Conservation (phyloP, 352 stramenopile species). For the Phytophthora capsici region DNA sequence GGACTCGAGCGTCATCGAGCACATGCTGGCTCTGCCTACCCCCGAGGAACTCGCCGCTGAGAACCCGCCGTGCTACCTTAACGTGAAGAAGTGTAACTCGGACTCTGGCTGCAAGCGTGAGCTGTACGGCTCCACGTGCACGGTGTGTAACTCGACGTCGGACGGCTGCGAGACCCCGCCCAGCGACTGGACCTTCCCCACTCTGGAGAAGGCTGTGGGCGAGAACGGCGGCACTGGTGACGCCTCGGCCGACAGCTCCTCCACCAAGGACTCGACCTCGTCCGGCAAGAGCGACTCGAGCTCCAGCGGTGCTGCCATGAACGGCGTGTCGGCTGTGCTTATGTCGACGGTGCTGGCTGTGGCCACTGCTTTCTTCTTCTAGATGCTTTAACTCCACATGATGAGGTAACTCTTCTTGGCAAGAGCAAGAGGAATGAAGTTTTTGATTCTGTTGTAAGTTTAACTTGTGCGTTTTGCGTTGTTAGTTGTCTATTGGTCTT, state of each 20-base stretch:
- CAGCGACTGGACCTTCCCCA: conserved; percentile 58
- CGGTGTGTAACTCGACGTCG: conserved; percentile 57
- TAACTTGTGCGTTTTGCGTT: conserved; percentile 16
- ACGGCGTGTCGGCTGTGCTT: conserved; percentile 34
- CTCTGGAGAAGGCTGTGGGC: conserved; percentile 55
- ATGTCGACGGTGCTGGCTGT: conserved; percentile 38
- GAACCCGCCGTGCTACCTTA: conserved; percentile 76
- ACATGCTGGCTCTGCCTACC: conserved; percentile 66
- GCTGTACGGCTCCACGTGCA: conserved; percentile 67
- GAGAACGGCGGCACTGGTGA: conserved; percentile 55
- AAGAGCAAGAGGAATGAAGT: conserved; percentile 25
- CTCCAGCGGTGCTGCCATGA: conserved; percentile 25
- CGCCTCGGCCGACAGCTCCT: conserved; percentile 42
- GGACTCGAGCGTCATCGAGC: conserved; percentile 33
- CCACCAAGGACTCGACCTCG: conserved; percentile 25
- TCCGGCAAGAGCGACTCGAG: conserved; percentile 27
- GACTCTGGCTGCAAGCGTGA: conserved; percentile 64
- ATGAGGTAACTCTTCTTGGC: conserved; percentile 3
- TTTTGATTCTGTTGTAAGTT: conserved; percentile 33
- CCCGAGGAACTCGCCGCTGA: conserved; percentile 48
- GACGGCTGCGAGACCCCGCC: conserved; percentile 48
- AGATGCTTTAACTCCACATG: conserved; percentile 18
- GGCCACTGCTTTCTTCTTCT: conserved; percentile 35
- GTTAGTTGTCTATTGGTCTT: conserved; percentile 19
- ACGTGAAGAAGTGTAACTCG: conserved; percentile 65